A percentile compares a stretch with the other conserved stretches of the same genome.
Conservation (phyloP, 352 stramenopile species). For the Blastocystis sp. region DNA sequence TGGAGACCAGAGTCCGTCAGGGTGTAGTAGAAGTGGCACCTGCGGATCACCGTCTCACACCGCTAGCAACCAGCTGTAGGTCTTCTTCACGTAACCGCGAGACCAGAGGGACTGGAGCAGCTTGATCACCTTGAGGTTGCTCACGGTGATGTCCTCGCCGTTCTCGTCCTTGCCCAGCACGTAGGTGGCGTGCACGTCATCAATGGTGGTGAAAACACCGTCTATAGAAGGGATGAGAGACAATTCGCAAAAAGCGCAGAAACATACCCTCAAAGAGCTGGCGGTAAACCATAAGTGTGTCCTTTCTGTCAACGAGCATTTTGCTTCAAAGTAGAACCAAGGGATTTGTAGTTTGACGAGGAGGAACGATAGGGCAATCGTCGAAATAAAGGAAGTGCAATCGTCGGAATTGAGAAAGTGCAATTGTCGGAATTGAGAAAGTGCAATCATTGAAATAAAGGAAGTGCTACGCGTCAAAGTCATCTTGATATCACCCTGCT, state of each 20-base stretch:
- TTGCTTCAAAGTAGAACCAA: conserved; percentile 24
- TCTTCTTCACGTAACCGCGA: conserved; percentile 93
- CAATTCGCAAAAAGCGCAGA: neutral
- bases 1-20: conserved; percentile 97
- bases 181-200: conserved; percentile 49
- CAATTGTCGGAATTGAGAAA: too few relatives aligned
- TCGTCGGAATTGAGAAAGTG: too few relatives aligned
- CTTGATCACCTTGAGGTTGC: conserved; percentile 96
- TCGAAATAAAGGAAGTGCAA: too few relatives aligned
- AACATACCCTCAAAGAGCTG: conserved; percentile 67
- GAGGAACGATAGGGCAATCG: too few relatives aligned
- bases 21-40: conserved; percentile 94
- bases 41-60: neutral
- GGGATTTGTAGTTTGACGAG: conserved; percentile 25
- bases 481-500: too few relatives aligned
- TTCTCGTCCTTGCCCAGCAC: conserved; percentile 78
- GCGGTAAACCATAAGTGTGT: conserved; percentile 60
- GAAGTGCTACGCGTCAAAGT: too few relatives aligned
- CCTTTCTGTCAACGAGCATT: conserved; percentile 70
- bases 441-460: too few relatives aligned
- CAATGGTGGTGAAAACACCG: conserved; percentile 33
- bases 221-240: neutral
- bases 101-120: conserved; percentile 96
- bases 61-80: conserved; percentile 94
- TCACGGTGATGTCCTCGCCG: conserved; percentile 90